Conservation (phyloP, 108 stramenopile species). For the Fragilaria crotonensis region DNA sequence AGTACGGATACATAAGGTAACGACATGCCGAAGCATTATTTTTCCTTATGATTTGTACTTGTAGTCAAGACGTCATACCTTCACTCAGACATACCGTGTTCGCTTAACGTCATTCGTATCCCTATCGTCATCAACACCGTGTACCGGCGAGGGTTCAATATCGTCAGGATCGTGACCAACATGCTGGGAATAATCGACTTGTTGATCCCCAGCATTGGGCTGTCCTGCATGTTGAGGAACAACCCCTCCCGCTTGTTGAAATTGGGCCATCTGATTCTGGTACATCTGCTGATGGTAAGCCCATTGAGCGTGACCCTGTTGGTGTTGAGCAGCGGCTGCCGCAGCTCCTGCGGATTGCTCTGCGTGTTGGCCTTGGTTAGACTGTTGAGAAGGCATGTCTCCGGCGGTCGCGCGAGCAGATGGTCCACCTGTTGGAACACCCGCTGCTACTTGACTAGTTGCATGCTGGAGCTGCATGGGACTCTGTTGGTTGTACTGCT, state of each 20-base stretch:
- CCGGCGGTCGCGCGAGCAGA: neutral
- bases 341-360: conserved; percentile 17
- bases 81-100: too few species aligned
- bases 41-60: too few species aligned
- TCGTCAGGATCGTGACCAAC: too few species aligned
- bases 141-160: too few species aligned
- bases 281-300: conserved; percentile 12
- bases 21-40: too few species aligned
- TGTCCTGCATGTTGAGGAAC: neutral
- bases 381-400: neutral
- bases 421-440: neutral
- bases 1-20: conserved; percentile 73
- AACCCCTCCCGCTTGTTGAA: conserved; percentile 2
- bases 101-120: too few species aligned
- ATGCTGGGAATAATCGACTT: too few species aligned
- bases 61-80: too few species aligned
- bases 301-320: conserved; percentile 11
- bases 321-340: conserved; percentile 28
- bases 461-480: conserved; percentile 3
- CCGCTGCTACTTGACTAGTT: conserved; percentile 1
- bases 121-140: too few species aligned
- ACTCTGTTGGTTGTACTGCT: conserved; percentile 7
- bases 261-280: conserved; percentile 1
- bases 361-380: neutral
- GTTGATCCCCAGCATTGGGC: too few species aligned